Evolutionary conservation across 2,329 filamentous ascomycete genomes (phyloP), one percentile per base, ranked within the genome.

Genomic region (Cladosporium austrohemisphaericum): DNA sequence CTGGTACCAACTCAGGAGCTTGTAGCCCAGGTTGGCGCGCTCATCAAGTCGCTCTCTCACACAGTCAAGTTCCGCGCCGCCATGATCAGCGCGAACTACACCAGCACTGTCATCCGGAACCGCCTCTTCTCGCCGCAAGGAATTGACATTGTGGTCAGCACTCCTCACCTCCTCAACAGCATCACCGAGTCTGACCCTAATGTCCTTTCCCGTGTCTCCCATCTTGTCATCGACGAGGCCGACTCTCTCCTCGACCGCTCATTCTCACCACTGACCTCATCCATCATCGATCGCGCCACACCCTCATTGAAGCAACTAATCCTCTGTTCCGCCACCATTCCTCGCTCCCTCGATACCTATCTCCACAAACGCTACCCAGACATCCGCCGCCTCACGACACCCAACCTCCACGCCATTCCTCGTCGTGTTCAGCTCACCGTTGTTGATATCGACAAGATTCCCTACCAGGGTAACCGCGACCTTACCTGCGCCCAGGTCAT

Each of bases 251-350:
- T 98, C 58, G 94, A 98, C 70, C 86, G 90, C 51, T 94, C 89
- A 52, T 98, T 98, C 72, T 80, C 86, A 3, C 84, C 88, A 1
- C 83, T 85, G 19, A 97, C 93, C 0, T 86, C 81, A 9, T 79
- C 81, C 49, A 88, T 98, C 57, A 79, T 98, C 55, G 88, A 95
- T 62, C 85, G 86, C 51, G 81, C 85, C 1, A 78, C 83, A 5
- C 89, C 92, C 0, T 93, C 89, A 0, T 72, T 97, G 38, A 81
- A 88, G 63, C 88, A 95, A 65, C 77, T 98, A 19, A 78, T 98
- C 38, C 81, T 97, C 56, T 98, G 93, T 74, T 97, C 92, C 3
- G 93, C 93, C 44, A 98, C 93, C 4, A 97, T 98, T 54, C 93
- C 94, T 2, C 82, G 85, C 56, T 88, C 87, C 58, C 79, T 98